Evolutionary conservation across 2,329 filamentous ascomycete genomes (phyloP).

Genomic region (Herpotrichia juniperi): DNA sequence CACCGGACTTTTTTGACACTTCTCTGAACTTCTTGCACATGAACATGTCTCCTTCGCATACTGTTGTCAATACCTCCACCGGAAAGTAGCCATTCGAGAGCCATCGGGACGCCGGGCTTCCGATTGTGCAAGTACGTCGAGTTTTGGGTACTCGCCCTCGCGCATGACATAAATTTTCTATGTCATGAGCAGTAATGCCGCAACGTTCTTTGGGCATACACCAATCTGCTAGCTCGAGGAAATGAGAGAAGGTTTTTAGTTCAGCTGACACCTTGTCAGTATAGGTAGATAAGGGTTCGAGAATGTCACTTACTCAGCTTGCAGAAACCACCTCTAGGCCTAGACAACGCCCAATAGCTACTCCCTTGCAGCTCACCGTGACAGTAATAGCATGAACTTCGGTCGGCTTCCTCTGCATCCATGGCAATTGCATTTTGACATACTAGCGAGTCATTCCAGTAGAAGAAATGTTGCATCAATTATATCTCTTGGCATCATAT

Average conservation of each 20-base stretch:
- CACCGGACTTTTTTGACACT: too few relatives aligned
- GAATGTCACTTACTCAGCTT: background rate
- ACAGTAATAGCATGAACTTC: background rate
- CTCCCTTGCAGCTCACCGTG: background rate
- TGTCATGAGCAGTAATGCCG: too few relatives aligned
- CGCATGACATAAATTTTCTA: too few relatives aligned
- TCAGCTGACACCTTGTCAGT: background rate
- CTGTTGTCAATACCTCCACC: background rate
- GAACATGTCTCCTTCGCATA: background rate
- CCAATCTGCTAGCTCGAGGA: too few relatives aligned
- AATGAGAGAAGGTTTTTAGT: background rate
- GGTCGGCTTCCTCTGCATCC: background rate
- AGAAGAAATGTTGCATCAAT: background rate
- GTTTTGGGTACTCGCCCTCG: too few relatives aligned
- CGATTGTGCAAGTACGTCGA: too few relatives aligned
- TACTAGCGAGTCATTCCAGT: background rate
- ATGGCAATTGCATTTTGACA: background rate
- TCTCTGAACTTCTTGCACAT: background rate
- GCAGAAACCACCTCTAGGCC: background rate
- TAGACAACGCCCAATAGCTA: background rate
- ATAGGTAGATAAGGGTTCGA: background rate
- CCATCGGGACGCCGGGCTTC: too few relatives aligned
- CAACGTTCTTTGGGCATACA: too few relatives aligned
- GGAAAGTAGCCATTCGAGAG: too few relatives aligned
- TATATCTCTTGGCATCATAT: constrained; percentile 2